Percentiles rank a stretch among this genome's conserved stretches.
Evolutionary conservation across 371 early-diverging fungal genomes (phyloP).

Genomic region (Conidiobolus incongruus): DNA sequence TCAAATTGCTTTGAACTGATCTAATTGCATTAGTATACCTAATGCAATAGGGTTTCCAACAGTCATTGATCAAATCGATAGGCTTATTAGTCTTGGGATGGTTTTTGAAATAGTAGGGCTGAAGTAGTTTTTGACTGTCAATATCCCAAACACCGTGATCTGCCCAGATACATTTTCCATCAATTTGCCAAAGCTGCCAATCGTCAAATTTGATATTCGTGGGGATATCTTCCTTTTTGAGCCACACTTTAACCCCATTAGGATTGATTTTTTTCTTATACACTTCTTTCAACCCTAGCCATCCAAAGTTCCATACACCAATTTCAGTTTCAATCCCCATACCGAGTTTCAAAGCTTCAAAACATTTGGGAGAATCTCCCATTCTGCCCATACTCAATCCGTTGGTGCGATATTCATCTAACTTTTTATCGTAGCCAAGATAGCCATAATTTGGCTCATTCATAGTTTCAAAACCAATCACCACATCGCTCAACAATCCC

Average conservation of each 20-base stretch:
- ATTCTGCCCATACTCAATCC: slow-evolving; percentile 21
- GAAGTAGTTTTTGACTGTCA: slow-evolving; percentile 9
- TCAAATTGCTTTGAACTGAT: slow-evolving; percentile 17
- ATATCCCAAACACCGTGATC: slow-evolving; percentile 40
- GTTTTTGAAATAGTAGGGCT: slow-evolving; percentile 26
- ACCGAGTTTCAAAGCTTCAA: slow-evolving; percentile 36
- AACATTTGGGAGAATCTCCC: slow-evolving; percentile 32
- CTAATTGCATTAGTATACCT: slow-evolving; percentile 17
- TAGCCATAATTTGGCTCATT: slow-evolving; percentile 43
- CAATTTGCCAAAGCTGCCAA: slow-evolving; percentile 2
- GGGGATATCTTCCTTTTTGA: slow-evolving; percentile 14
- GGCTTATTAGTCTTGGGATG: slow-evolving; percentile 18
- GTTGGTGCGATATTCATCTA: slow-evolving; percentile 20
- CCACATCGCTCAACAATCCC: slow-evolving; percentile 24
- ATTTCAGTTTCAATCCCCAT: slow-evolving; percentile 25
- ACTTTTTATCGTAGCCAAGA: slow-evolving; percentile 13
- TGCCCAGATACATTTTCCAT: slow-evolving; percentile 39
- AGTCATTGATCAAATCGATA: slow-evolving; percentile 15
- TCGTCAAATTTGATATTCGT: slow-evolving; percentile 10
- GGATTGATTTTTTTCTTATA: slow-evolving; percentile 20
- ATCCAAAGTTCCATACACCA: slow-evolving; percentile 25
- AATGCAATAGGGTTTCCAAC: slow-evolving; percentile 28
- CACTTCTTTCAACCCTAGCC: slow-evolving; percentile 26
- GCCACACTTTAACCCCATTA: slow-evolving; percentile 22
- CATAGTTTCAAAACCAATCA: slow-evolving; percentile 48